phyloP scores from a whole-genome alignment of 2,329 filamentous ascomycete genomes.

The Aspergillus aculeatinus region DNA sequence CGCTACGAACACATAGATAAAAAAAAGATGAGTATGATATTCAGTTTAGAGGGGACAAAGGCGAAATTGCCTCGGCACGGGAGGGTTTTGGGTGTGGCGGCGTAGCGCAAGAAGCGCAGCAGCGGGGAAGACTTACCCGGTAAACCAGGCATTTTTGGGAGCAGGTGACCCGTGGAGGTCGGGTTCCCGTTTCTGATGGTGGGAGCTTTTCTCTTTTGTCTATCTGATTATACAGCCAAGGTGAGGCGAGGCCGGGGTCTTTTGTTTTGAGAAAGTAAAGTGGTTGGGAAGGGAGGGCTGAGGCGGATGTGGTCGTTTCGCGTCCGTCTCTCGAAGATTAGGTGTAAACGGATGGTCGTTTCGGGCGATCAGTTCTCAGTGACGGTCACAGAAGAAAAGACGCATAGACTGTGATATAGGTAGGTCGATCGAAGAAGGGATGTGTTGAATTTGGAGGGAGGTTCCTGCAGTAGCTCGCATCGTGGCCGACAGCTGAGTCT shows the following conservation, averaged over 20 bases:
- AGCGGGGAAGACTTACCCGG: conserved; percentile 36
- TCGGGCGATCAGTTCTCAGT: background rate
- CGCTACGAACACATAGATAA: conserved; percentile 52
- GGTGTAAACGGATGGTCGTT: too few species aligned
- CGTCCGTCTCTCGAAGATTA: too few species aligned
- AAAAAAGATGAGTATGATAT: conserved; percentile 7
- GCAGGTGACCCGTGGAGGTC: background rate
- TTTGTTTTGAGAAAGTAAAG: too few species aligned
- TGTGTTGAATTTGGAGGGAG: conserved; percentile 20
- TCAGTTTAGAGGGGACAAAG: background rate
- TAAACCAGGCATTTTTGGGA: conserved; percentile 45
- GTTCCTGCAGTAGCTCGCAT: conserved; percentile 30
- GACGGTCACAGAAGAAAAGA: conserved; percentile 1
- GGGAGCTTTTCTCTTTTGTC: background rate
- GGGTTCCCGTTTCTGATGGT: background rate
- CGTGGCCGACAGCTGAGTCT: conserved; percentile 23
- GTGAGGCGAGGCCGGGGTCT: too few species aligned
- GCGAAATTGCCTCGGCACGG: background rate
- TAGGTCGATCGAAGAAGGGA: conserved; percentile 17
- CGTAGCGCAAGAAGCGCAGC: background rate
- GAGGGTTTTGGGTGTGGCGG: background rate
- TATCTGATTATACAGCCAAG: conserved; percentile 9
- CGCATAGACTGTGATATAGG: conserved; percentile 11
- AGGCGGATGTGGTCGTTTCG: background rate
- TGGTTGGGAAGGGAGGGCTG: background rate